Evolutionary conservation across 2,329 filamentous ascomycete genomes (phyloP).

Genomic region (Hymenoscyphus salicellus): DNA sequence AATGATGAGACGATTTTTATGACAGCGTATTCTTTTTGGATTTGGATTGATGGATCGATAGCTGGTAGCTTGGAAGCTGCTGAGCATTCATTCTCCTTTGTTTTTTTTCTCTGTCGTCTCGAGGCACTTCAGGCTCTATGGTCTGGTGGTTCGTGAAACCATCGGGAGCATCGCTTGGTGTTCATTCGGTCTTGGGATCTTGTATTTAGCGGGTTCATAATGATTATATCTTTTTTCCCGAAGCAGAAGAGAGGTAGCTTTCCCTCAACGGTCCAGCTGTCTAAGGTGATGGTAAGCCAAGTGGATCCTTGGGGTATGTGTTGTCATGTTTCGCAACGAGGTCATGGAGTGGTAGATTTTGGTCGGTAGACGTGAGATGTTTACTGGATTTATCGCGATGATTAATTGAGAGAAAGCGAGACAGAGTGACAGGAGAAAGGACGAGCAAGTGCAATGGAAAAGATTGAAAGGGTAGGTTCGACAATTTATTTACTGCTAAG

Average conservation of each 20-base stretch:
- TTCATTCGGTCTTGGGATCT: conserved; percentile 21
- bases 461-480: conserved; percentile 7
- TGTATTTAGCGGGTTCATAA: conserved; percentile 31
- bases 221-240: conserved; percentile 9
- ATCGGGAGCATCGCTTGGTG: conserved; percentile 29
- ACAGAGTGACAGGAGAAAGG: neutral
- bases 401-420: neutral
- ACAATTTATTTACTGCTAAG: conserved; percentile 14
- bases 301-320: neutral
- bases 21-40: conserved; percentile 19
- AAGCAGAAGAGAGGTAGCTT: neutral
- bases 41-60: conserved; percentile 15
- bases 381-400: conserved; percentile 1
- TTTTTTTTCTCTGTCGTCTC: conserved; percentile 18
- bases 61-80: conserved; percentile 15
- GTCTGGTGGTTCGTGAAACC: conserved; percentile 12
- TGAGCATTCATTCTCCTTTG: conserved; percentile 21
- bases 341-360: neutral
- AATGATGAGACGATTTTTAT: conserved; percentile 33
- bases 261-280: conserved; percentile 5
- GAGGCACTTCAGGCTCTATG: conserved; percentile 13
- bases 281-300: neutral
- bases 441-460: conserved; percentile 10
- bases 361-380: neutral
- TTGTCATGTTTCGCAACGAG: neutral